A percentile compares a stretch with the other conserved stretches of the same genome.
Conservation (phyloP, 2,329 filamentous ascomycete genomes). For the Fusarium sp. region DNA sequence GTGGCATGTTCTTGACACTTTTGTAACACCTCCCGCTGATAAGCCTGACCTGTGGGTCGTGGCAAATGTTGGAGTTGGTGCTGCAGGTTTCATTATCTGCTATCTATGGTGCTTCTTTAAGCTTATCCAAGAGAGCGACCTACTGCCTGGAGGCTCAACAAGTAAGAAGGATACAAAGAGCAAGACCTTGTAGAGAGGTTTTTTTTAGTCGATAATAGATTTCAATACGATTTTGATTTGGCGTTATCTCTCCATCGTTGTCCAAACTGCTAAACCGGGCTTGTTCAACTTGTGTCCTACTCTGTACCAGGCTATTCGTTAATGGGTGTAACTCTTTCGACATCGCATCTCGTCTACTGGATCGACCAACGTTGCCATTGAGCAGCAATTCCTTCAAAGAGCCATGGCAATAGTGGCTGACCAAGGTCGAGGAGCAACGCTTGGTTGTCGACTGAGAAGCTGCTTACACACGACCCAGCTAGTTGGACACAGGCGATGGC, state of each 20-base stretch:
- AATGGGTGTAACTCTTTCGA: background rate
- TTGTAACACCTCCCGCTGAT: conserved; percentile 71
- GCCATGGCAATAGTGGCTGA: background rate
- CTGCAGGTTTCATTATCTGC: conserved; percentile 84
- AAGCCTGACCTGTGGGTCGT: conserved; percentile 98
- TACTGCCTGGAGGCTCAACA: conserved; percentile 48
- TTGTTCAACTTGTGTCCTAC: background rate
- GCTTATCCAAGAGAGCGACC: conserved; percentile 67
- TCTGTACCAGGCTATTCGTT: background rate
- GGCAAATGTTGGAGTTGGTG: conserved; percentile 86
- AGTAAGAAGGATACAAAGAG: conserved; percentile 49
- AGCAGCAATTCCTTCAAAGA: too few relatives aligned
- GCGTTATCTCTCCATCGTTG: background rate
- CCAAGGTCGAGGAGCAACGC: background rate
- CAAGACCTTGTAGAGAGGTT: conserved; percentile 31
- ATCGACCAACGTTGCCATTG: too few relatives aligned
- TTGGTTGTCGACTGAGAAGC: background rate
- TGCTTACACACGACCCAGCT: background rate
- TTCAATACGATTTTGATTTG: background rate
- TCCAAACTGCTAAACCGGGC: too few relatives aligned
- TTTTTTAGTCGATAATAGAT: conserved; percentile 1
- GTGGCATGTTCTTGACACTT: conserved; percentile 83
- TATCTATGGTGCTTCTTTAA: conserved; percentile 92
- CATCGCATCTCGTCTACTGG: background rate
- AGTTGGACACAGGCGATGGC: background rate